Conservation (phyloP, 2,329 filamentous ascomycete species). For the Ceratocystis colombiana region DNA sequence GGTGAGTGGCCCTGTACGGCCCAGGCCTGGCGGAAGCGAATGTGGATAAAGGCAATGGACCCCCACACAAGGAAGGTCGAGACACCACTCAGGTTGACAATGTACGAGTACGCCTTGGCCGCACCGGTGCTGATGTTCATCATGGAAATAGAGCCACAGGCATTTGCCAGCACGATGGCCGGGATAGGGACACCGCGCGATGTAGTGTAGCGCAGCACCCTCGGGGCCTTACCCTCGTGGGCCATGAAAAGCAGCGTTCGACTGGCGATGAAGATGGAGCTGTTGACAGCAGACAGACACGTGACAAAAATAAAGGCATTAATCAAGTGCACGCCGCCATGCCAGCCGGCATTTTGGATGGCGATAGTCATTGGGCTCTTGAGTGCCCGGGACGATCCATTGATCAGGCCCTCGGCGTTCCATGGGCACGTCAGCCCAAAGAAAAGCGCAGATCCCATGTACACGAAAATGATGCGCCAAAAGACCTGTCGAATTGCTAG, state of each 20-base stretch:
- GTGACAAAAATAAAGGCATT: conserved; percentile 69
- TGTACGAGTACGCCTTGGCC: conserved; percentile 54
- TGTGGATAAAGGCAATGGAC: conserved; percentile 58
- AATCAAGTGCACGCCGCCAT: conserved; percentile 63
- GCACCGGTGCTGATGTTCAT: conserved; percentile 63
- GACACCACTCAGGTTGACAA: conserved; percentile 60
- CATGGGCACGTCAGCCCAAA: conserved; percentile 65
- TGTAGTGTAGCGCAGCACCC: conserved; percentile 58
- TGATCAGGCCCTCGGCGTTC: conserved; percentile 53
- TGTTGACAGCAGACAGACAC: conserved; percentile 62
- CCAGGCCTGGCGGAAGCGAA: conserved; percentile 60
- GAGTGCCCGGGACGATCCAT: conserved; percentile 51
- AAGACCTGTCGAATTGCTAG: conserved; percentile 51
- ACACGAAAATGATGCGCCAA: conserved; percentile 52
- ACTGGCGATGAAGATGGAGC: conserved; percentile 66
- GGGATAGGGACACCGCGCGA: conserved; percentile 50
- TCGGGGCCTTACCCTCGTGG: conserved; percentile 60
- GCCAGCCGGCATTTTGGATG: conserved; percentile 62
- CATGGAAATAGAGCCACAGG: conserved; percentile 61
- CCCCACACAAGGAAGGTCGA: conserved; percentile 65
- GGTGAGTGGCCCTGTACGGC: conserved; percentile 45
- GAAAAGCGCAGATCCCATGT: conserved; percentile 63
- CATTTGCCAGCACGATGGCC: conserved; percentile 58
- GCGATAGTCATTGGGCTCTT: conserved; percentile 65
- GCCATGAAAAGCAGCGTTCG: conserved; percentile 68